Conservation (phyloP, 2,329 filamentous ascomycete genomes). For the Colletotrichum camelliae region DNA sequence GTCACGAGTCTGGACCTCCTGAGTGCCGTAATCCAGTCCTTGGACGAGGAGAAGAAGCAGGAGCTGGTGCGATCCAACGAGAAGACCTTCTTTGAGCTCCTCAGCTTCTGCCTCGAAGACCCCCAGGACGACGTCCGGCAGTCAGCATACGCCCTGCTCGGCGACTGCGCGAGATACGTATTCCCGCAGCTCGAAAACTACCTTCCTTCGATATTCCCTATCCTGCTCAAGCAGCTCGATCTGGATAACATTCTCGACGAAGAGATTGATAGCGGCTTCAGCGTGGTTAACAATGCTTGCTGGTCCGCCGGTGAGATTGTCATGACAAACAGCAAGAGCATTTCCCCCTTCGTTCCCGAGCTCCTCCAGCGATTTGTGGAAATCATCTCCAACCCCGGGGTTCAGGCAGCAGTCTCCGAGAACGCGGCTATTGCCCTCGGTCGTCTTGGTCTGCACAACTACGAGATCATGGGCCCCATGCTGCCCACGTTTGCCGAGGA, state of each 20-base stretch:
- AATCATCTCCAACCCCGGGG: constrained; percentile 84
- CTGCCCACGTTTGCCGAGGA: constrained; percentile 80
- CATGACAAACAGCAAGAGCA: constrained; percentile 75
- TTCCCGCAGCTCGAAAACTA: constrained; percentile 81
- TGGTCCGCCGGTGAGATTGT: constrained; percentile 96
- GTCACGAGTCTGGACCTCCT: constrained; percentile 94
- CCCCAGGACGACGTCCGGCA: constrained; percentile 90
- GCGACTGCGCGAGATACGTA: constrained; percentile 93
- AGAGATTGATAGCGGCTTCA: constrained; percentile 83
- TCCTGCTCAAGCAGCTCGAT: constrained; percentile 88
- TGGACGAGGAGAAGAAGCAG: constrained; percentile 75
- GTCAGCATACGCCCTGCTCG: constrained; percentile 92
- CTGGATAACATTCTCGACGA: constrained; percentile 78
- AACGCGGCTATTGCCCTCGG: constrained; percentile 95
- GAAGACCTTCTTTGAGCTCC: constrained; percentile 86
- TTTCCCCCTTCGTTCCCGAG: constrained; percentile 78
- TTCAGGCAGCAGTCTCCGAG: constrained; percentile 87
- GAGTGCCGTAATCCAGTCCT: constrained; percentile 90
- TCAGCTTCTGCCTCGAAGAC: constrained; percentile 93
- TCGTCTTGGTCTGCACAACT: constrained; percentile 80
- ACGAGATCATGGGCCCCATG: constrained; percentile 77
- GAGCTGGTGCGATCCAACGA: constrained; percentile 78
- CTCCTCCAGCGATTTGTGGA: constrained; percentile 79
- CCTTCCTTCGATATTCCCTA: constrained; percentile 75
- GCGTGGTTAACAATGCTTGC: constrained; percentile 97